Evolutionary conservation across 805 yeast species (phyloP).

Genomic region (Candida coleopterorum): DNA sequence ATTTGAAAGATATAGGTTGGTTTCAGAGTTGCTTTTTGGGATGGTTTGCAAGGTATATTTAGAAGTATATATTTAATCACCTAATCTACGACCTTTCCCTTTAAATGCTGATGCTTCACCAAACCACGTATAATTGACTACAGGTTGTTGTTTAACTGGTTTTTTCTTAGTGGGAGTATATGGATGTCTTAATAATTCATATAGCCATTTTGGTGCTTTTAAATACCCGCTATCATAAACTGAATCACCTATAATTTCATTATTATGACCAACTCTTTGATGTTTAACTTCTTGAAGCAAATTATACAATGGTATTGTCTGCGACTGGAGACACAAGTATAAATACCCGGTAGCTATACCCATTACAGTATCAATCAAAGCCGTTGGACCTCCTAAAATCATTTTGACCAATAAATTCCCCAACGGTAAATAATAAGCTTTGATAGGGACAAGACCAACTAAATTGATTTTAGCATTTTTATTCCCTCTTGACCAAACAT

Average conservation of each 20-base stretch:
- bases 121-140: conserved; percentile 13
- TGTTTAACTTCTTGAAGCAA: conserved; percentile 26
- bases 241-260: conserved; percentile 31
- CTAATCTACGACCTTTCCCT: conserved; percentile 36
- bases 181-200: conserved; percentile 18
- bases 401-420: conserved; percentile 28
- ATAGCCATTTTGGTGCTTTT: conserved; percentile 48
- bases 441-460: conserved; percentile 46
- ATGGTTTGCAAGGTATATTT: not conserved
- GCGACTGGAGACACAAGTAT: conserved; percentile 59
- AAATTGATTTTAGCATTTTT: conserved; percentile 51
- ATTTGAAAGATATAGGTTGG: too few relatives aligned
- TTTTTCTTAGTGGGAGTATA: not conserved
- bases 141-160: not conserved
- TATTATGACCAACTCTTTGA: conserved; percentile 26
- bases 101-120: conserved; percentile 18
- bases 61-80: conserved; percentile 14
- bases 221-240: conserved; percentile 50
- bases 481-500: conserved; percentile 57
- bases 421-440: conserved; percentile 52
- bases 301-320: conserved; percentile 41
- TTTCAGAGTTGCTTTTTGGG: too few relatives aligned
- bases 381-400: conserved; percentile 39
- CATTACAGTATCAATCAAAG: conserved; percentile 37
- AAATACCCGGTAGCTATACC: conserved; percentile 57